These are phyloP conservation scores for Bipolaris zeicola DNA, from an alignment of 2,329 filamentous ascomycete species.

Conservation along the genomic window DNA sequence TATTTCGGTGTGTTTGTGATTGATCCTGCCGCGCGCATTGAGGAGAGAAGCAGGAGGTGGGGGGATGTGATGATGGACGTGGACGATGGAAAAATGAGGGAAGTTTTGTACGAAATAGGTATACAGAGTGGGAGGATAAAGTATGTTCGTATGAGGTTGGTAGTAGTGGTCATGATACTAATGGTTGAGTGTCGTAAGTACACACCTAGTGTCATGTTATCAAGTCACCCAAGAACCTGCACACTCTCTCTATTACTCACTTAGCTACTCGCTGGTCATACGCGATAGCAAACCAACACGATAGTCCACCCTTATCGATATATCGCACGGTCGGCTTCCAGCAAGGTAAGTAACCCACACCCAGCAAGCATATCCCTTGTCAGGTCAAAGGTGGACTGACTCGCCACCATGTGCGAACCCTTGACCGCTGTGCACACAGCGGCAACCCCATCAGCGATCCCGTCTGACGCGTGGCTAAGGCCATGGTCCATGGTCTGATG, in stretches of 20 bases:
- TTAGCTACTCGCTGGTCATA: no score
- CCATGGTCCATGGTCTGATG: neutral
- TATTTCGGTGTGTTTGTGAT: neutral
- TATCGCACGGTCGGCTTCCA: no score
- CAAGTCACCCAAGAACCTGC: no score
- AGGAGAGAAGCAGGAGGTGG: neutral
- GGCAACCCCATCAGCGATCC: neutral
- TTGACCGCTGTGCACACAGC: neutral
- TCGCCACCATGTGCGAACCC: neutral
- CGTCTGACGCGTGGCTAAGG: neutral
- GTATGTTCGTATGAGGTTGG: no score
- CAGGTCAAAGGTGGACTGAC: neutral
- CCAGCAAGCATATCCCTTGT: neutral
- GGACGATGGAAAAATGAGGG: neutral
- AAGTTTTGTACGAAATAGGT: neutral
- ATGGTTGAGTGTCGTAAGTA: no score
- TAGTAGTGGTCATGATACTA: no score
- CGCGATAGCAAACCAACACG: neutral
- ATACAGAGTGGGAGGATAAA: neutral
- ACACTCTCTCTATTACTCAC: no score
- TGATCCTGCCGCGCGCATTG: neutral
- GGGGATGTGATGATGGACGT: neutral
- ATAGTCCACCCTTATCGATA: neutral
- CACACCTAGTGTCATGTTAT: no score
- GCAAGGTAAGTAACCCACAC: no score